Base-by-base conservation (phyloP, 768 basidiomycete species). In the Paxillus ammoniavirescens region DNA sequence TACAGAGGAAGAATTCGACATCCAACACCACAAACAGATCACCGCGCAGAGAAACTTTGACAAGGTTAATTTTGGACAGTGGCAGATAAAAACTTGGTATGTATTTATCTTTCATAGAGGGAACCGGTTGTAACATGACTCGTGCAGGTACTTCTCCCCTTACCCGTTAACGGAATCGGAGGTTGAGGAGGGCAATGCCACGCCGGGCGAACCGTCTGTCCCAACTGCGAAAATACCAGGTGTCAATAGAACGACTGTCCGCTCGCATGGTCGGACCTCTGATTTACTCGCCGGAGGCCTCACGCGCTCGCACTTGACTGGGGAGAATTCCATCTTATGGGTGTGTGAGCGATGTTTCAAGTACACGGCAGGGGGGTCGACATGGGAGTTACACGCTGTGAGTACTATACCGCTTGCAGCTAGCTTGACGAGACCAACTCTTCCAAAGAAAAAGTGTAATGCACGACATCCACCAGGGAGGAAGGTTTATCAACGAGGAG, bases 301-400 rank as follows among this genome's bases (percentile, higher is more conserved):
- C 49, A 74, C 75, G 31, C 75, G 83, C 18, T 72, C 75, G 15
- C 72, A 75, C 44, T 67, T 65, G 15, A 53, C 64, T 14, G 77
- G 73, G 4, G 84, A 83, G 57, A 76, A 77, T 46, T 71, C 82
- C 15, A 71, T 74, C 31, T 70, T 95, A 17, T 94, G 86, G 82
- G 91, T 95, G 5, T 96, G 93, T 66, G 89, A 94, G 60, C 81
- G 83, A 56, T 99, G 96, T 73, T 97, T 98, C 84, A 98, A 97
- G 73, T 99, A 99, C 66, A 92, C 94, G 87, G 75, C 83, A 2
- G 87, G 92, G 43, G 81, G 83, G 14, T 69, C 73, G 2, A 74
- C 77, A 18, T 95, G 89, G 84, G 87, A 84, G 56, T 76, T 86
- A 55, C 87, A 90, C 61, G 77, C 81, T 41, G 80, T 87, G 61